Conservation (phyloP, 306 rosid genomes). For the Begonia peltatifolia region DNA sequence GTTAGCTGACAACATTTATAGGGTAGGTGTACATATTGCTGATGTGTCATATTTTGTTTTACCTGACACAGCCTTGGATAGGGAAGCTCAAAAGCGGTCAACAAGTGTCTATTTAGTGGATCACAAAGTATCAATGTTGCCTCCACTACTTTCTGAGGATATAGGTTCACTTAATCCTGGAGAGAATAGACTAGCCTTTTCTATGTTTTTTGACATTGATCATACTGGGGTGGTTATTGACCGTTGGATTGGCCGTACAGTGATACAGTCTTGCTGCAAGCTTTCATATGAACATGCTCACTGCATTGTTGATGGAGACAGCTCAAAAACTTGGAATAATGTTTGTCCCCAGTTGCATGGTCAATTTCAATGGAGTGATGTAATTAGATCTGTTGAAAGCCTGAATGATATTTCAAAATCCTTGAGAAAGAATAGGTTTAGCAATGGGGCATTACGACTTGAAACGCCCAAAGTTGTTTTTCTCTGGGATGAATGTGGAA, state of each 20-base stretch:
- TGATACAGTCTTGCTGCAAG: conserved; percentile 74
- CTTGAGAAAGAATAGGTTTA: conserved; percentile 50
- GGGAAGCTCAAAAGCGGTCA: conserved; percentile 62
- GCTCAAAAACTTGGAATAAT: conserved; percentile 13
- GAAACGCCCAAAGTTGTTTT: conserved; percentile 41
- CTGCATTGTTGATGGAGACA: conserved; percentile 40
- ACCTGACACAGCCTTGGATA: conserved; percentile 54
- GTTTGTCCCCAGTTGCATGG: conserved; percentile 44
- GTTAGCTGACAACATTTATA: conserved; percentile 45
- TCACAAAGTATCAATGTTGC: conserved; percentile 65
- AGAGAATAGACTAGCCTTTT: conserved; percentile 66
- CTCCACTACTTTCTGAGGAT: conserved; percentile 53
- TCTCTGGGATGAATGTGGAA: conserved; percentile 53
- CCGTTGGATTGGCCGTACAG: conserved; percentile 73
- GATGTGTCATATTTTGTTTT: conserved; percentile 77
- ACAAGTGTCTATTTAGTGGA: conserved; percentile 59
- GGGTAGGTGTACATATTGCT: conserved; percentile 88
- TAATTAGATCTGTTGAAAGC: conserved; percentile 40
- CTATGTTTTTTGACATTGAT: conserved; percentile 57
- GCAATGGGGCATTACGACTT: conserved; percentile 62
- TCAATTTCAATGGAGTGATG: conserved; percentile 48
- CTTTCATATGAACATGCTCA: conserved; percentile 77
- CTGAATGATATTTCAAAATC: conserved; percentile 44
- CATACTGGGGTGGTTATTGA: conserved; percentile 47
- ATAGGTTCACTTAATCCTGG: conserved; percentile 80